Evolutionary conservation across 768 basidiomycete genomes (phyloP).

Genomic region (Amanita rimosa): DNA sequence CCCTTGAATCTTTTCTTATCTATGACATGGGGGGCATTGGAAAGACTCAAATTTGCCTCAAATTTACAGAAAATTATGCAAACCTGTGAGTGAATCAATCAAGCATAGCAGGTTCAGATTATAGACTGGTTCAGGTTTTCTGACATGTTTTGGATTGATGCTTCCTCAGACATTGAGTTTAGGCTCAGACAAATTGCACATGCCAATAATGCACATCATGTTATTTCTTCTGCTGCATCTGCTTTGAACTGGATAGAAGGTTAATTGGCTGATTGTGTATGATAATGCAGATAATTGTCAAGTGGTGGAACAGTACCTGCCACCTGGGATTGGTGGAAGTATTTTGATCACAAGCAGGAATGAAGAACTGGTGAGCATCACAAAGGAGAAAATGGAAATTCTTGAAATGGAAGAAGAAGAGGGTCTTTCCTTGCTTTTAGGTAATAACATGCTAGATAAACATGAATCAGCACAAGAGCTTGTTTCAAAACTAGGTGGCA

Average conservation of each 20-base stretch:
- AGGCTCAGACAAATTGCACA: conserved; percentile 5
- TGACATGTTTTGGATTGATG: conserved; percentile 15
- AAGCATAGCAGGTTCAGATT: no score
- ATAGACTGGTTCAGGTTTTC: conserved; percentile 5
- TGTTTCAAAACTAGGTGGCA: background rate
- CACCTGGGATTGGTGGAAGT: background rate
- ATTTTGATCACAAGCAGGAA: background rate
- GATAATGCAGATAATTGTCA: background rate
- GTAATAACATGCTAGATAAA: no score
- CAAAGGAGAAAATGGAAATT: conserved; percentile 3
- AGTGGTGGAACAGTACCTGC: background rate
- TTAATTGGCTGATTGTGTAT: background rate
- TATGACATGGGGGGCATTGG: conserved; percentile 13
- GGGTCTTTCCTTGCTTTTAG: conserved; percentile 8
- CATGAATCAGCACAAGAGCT: conserved; percentile 2
- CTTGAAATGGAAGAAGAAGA: conserved; percentile 10
- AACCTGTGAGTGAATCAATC: background rate
- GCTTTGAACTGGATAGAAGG: background rate
- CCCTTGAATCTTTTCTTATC: conserved; percentile 9
- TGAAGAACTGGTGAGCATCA: background rate
- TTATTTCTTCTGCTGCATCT: background rate
- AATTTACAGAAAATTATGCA: conserved; percentile 1
- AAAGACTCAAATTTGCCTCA: conserved; percentile 3
- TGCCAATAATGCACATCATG: background rate
- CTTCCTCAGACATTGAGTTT: conserved; percentile 8